Conservation (phyloP, 2,329 filamentous ascomycete genomes). For the Graphilbum sp. region DNA sequence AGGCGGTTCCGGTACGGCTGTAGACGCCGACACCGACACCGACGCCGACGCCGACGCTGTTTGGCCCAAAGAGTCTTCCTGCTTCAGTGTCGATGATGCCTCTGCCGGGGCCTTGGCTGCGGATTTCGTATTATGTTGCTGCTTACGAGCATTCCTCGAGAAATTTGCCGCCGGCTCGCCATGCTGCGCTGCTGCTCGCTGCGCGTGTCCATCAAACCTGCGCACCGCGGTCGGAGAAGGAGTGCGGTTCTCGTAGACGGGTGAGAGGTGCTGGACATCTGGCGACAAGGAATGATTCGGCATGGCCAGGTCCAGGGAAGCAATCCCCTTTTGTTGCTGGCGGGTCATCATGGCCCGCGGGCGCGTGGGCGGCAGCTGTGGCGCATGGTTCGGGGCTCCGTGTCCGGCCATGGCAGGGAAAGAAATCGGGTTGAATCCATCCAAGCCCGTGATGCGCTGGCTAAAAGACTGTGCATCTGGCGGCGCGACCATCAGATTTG, state of each 20-base stretch:
- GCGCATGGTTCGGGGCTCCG: slow-evolving; percentile 12
- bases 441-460: slow-evolving; percentile 16
- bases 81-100: slow-evolving; percentile 5
- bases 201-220: slow-evolving; percentile 22
- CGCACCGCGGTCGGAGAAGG: slow-evolving; percentile 49
- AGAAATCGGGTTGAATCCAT: slow-evolving; percentile 10
- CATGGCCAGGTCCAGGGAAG: slow-evolving; percentile 38
- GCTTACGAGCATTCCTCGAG: no score
- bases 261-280: slow-evolving; percentile 44
- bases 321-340: slow-evolving; percentile 32
- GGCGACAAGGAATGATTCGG: slow-evolving; percentile 23
- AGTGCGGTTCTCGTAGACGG: slow-evolving; percentile 57
- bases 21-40: no score
- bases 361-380: slow-evolving; percentile 15
- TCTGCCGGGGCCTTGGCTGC: no score
- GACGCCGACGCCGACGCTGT: neutral
- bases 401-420: slow-evolving; percentile 14
- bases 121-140: no score
- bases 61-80: neutral
- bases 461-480: slow-evolving; percentile 12
- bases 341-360: slow-evolving; percentile 23
- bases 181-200: slow-evolving; percentile 17
- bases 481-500: neutral
- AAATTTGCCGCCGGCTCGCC: no score
- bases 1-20: no score